A percentile compares a stretch with the other conserved stretches of the same genome.
Evolutionary conservation across 768 basidiomycete genomes (phyloP).

Genomic region (Lactarius sanguifluus): DNA sequence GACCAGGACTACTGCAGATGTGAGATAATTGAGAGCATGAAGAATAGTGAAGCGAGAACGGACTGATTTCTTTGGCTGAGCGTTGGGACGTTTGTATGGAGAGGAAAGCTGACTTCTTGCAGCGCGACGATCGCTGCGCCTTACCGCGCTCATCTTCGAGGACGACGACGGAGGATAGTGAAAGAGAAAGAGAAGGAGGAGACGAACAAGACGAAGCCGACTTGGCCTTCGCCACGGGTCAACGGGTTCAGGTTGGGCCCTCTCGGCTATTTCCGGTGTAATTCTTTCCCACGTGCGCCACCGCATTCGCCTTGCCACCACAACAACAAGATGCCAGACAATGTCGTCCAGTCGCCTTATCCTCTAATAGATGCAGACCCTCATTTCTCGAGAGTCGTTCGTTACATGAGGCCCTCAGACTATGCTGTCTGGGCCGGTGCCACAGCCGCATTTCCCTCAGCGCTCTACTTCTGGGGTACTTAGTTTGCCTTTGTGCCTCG

Average conservation of each 20-base stretch:
- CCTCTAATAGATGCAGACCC: constrained; percentile 96
- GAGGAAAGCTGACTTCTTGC: constrained; percentile 38
- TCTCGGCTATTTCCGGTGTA: constrained; percentile 19
- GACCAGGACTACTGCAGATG: constrained; percentile 46
- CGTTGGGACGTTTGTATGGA: constrained; percentile 53
- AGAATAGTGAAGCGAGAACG: constrained; percentile 28
- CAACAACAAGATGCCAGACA: constrained; percentile 47
- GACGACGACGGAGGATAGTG: not conserved
- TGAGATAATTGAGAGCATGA: constrained; percentile 28
- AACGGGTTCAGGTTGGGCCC: constrained; percentile 10
- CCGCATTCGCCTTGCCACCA: not conserved
- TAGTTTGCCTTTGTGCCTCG: constrained; percentile 19
- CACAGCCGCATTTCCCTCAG: constrained; percentile 80
- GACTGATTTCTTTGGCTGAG: constrained; percentile 50
- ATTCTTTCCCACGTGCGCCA: constrained; percentile 23
- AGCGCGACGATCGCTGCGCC: constrained; percentile 40
- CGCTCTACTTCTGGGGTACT: constrained; percentile 78
- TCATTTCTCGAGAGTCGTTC: constrained; percentile 79
- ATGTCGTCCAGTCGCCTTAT: constrained; percentile 62
- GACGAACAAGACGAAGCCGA: constrained; percentile 6
- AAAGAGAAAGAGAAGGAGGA: not conserved
- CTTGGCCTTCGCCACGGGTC: constrained; percentile 14
- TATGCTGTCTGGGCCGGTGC: constrained; percentile 80
- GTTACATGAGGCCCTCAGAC: constrained; percentile 87
- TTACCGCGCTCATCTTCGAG: constrained; percentile 55